phyloP scores from a whole-genome alignment of 2,329 filamentous ascomycete genomes.

The Talaromyces sp. region DNA sequence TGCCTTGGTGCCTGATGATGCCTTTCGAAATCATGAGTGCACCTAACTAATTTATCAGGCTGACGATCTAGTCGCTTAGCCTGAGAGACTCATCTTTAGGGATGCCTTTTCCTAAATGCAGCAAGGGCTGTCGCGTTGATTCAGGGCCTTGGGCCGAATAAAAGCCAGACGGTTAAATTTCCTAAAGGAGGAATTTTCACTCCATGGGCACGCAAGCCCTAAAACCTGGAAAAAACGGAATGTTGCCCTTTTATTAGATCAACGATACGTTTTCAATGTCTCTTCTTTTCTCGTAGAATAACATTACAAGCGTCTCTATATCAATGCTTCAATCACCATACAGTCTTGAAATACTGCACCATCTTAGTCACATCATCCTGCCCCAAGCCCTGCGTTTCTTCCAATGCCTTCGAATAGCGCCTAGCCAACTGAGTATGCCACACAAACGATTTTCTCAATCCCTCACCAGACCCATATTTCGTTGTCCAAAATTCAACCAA shows the following conservation, averaged over 20 bases:
- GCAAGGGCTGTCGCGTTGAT: too few species aligned
- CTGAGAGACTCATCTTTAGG: neutral
- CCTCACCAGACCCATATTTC: conserved; percentile 43
- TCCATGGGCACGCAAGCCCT: too few species aligned
- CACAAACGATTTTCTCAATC: conserved; percentile 9
- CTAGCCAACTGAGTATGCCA: conserved; percentile 22
- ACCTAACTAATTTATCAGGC: neutral
- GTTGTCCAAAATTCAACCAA: conserved; percentile 50
- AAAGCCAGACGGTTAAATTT: too few species aligned
- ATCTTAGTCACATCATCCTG: conserved; percentile 32
- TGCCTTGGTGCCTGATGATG: neutral
- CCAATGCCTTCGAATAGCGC: conserved; percentile 15
- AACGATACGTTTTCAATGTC: too few species aligned
- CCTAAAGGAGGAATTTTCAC: too few species aligned
- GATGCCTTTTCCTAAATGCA: neutral
- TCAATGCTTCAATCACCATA: conserved; percentile 12
- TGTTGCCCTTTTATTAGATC: too few species aligned
- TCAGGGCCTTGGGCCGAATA: too few species aligned
- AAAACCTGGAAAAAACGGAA: too few species aligned
- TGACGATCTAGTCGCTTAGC: too few species aligned
- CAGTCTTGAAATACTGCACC: conserved; percentile 30
- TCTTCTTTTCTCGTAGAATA: too few species aligned
- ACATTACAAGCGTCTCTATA: neutral
- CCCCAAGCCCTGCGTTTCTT: conserved; percentile 14
- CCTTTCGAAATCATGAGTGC: too few species aligned